Evolutionary conservation across 768 basidiomycete genomes (phyloP).

Genomic region (Suillus weaverae): DNA sequence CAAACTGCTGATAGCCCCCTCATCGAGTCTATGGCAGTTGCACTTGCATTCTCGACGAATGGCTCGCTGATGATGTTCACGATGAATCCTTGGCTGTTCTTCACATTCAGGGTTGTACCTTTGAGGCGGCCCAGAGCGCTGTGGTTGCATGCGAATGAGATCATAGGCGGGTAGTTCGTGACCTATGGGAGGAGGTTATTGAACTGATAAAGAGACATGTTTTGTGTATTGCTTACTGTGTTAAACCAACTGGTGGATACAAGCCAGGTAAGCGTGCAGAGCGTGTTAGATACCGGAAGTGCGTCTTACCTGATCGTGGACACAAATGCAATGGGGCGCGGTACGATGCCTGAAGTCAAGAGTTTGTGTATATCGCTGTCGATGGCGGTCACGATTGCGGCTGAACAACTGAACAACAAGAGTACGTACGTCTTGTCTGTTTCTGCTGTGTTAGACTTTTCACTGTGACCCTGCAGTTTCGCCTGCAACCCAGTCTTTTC

Average conservation of each 20-base stretch:
- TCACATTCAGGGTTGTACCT: conserved; percentile 50
- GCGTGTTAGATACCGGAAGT: background rate
- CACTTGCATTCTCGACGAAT: conserved; percentile 40
- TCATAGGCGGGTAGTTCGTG: conserved; percentile 26
- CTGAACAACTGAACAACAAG: background rate
- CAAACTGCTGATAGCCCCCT: conserved; percentile 44
- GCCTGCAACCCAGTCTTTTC: conserved; percentile 33
- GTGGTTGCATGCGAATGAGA: conserved; percentile 36
- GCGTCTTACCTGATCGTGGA: conserved; percentile 35
- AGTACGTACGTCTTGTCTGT: conserved; percentile 26
- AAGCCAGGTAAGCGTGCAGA: background rate
- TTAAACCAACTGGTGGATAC: conserved; percentile 26
- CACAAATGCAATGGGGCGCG: conserved; percentile 47
- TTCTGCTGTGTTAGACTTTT: conserved; percentile 30
- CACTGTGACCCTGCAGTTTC: conserved; percentile 39
- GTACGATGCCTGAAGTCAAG: conserved; percentile 39
- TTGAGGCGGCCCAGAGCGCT: conserved; percentile 27
- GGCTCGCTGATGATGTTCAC: conserved; percentile 60
- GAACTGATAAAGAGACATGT: no score
- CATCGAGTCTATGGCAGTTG: conserved; percentile 38
- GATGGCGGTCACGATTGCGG: background rate
- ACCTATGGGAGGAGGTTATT: conserved; percentile 15
- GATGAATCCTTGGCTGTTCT: conserved; percentile 45
- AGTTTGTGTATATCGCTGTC: conserved; percentile 31
- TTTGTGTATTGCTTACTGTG: conserved; percentile 20